Base-by-base conservation (phyloP, 2,329 filamentous ascomycete species). In the Apiospora aurea region DNA sequence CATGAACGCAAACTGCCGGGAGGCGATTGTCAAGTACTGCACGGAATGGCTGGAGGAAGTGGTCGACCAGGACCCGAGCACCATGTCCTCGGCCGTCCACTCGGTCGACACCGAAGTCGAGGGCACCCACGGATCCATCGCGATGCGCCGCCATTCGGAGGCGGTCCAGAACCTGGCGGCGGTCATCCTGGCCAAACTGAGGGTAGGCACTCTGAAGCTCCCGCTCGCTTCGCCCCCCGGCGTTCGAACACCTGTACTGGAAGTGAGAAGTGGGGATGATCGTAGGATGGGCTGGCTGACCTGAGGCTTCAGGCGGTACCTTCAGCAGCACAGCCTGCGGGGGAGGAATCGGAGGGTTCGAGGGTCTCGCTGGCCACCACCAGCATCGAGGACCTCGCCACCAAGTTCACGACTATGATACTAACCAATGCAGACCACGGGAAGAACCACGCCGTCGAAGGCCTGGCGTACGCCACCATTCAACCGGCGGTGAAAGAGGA, bases 401-500 rank as follows among this genome's bases (percentile, higher is more conserved):
- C 83, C 74, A 87, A 90, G 79, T 92, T 93, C 75, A 89, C 87
- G 69, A 90, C 89, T 70, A 91, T 95, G 83, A 86, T 95, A 66
- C 79, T 92, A 41, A 86, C 85, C 43, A 86, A 89, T 64, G 86
- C 90, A 64, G 86, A 89, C 46, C 83, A 86, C 70, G 87, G 86
- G 7, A 87, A 88, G 73, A 89, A 93, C 77, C 91, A 93, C 78
- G 92, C 94, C 0, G 90, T 98, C 71, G 96, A 99, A 83, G 96
- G 96, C 7, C 85, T 99, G 73, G 96, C 96, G 18, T 98, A 97
- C 80, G 92, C 95, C 5, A 97, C 96, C 13, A 87, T 98, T 49
- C 94, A 94, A 77, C 90, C 96, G 7, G 91, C 90, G 72, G 90
- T 98, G 72, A 97, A 97, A 81, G 94, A 98, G 80, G 89, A 91